These are phyloP conservation scores for Panellus pusillus DNA, from an alignment of 768 basidiomycete genomes.

Conservation along the genomic window DNA sequence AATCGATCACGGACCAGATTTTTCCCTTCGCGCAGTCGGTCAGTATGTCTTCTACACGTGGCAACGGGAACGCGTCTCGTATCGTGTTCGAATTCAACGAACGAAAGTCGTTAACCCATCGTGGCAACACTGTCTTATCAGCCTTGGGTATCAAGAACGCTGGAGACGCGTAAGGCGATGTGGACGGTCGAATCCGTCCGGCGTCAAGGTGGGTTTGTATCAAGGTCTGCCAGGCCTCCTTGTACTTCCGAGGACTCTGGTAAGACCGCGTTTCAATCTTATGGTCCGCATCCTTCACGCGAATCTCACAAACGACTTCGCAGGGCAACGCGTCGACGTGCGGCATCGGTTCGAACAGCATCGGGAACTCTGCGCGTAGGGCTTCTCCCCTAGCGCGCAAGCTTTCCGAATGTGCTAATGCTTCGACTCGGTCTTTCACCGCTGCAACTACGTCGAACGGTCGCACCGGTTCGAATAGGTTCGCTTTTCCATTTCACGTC, in stretches of 20 bases:
- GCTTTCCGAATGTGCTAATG: not conserved
- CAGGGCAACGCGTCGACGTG: constrained; percentile 26
- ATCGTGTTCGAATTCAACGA: constrained; percentile 33
- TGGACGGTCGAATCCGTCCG: constrained; percentile 28
- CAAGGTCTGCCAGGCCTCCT: constrained; percentile 27
- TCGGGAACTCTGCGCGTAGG: constrained; percentile 12
- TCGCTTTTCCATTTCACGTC: no score
- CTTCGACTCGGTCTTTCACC: not conserved
- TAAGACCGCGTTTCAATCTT: constrained; percentile 22
- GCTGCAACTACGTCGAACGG: not conserved
- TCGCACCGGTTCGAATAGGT: not conserved
- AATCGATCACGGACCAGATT: constrained; percentile 34
- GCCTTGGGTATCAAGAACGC: constrained; percentile 39
- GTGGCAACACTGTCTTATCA: constrained; percentile 27
- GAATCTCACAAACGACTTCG: constrained; percentile 18
- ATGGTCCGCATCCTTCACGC: constrained; percentile 21
- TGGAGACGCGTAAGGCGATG: constrained; percentile 31
- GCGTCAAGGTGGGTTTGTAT: constrained; percentile 30
- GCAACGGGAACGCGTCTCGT: constrained; percentile 30
- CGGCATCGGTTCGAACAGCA: constrained; percentile 21
- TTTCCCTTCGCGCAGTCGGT: constrained; percentile 34
- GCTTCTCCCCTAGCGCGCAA: not conserved
- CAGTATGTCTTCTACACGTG: constrained; percentile 31
- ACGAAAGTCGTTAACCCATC: constrained; percentile 37
- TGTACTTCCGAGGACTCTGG: constrained; percentile 31